Evolutionary conservation across 305 asterid species (phyloP), one percentile per base, ranked within the genome.

Genomic region (Fraxinus velutina): DNA sequence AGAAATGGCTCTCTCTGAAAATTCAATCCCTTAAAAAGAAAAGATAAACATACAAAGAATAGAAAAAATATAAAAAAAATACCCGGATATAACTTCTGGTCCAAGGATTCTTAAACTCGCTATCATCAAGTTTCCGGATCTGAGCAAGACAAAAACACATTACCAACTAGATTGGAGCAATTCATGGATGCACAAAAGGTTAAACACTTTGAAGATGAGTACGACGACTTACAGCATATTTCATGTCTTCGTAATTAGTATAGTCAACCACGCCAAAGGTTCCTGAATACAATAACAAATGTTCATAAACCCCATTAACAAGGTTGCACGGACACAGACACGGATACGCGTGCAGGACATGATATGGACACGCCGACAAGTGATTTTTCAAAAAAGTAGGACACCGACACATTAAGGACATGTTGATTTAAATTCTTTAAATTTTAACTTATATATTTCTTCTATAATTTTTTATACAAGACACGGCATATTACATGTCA

Each of bases 21-120:
- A 12, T 44, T 44, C 55, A 47, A 47, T 47, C 57, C 55, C 17
- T 12, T 13, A 2, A 19, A 60, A 19, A 60, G 71, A 21, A 22
- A 22, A 21, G 24, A n/a, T 8, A 22, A 21, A 60, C 71, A 24
- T 60, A 62, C 4, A 60, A 21, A 19, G 1, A 19, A 60, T 17
- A 60, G 10, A 55, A 15, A 62, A 34, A 9, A n/a, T 22, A 0
- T 10, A 33, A 36, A 2, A 27, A 66, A 32, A 78, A 75, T 93
- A 93, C 97, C 97, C 97, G 90, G 73, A 96, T 93, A 80, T 89
- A 92, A 60, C 97, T 91, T 87, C 92, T 88, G 60, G 98, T 92
- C 99, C 99, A 96, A 55, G 99, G 98, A 87, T 96, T 96, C 82
- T 89, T 88, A 85, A 96, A 96, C 90, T 96, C 99, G 1, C 84